Evolutionary conservation across 495 filamentous ascomycete species (phyloP).

Genomic region (Neurospora hispaniola): DNA sequence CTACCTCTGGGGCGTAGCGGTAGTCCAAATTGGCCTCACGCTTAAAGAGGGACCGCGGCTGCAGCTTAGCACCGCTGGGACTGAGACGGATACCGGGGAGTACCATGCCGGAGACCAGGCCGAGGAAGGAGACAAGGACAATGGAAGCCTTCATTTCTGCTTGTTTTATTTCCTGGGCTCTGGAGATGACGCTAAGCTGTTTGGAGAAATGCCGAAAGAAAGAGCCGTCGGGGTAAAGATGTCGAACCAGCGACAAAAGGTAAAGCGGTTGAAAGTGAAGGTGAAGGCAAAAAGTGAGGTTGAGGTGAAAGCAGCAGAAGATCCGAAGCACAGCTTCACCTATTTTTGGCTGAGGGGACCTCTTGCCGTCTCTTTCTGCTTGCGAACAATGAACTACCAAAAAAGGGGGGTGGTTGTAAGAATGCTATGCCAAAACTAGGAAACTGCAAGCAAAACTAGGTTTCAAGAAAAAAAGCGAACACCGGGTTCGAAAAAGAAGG

Average conservation of each 20-base stretch:
- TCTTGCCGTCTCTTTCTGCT: not conserved
- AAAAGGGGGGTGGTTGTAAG: not conserved
- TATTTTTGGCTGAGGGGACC: not conserved
- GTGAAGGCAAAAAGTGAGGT: not conserved
- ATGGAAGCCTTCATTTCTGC: constrained; percentile 5
- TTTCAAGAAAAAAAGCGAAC: not conserved
- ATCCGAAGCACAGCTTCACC: not conserved
- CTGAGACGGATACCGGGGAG: not conserved
- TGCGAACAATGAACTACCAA: not conserved
- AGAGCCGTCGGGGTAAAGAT: not conserved
- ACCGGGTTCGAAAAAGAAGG: not conserved
- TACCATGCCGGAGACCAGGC: constrained; percentile 2
- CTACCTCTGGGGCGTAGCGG: not conserved
- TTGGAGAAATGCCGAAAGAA: not conserved
- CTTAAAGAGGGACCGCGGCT: not conserved
- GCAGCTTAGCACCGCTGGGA: not conserved
- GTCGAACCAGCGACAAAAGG: not conserved
- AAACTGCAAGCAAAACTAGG: not conserved
- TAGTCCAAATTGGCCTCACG: not conserved
- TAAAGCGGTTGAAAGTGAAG: not conserved
- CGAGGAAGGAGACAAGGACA: not conserved
- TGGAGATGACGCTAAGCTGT: not conserved
- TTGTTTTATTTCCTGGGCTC: not conserved
- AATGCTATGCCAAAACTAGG: not conserved
- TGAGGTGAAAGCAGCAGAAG: not conserved